Evolutionary conservation across 257 asterid genomes (phyloP).

Genomic region (Prunella vulgaris): DNA sequence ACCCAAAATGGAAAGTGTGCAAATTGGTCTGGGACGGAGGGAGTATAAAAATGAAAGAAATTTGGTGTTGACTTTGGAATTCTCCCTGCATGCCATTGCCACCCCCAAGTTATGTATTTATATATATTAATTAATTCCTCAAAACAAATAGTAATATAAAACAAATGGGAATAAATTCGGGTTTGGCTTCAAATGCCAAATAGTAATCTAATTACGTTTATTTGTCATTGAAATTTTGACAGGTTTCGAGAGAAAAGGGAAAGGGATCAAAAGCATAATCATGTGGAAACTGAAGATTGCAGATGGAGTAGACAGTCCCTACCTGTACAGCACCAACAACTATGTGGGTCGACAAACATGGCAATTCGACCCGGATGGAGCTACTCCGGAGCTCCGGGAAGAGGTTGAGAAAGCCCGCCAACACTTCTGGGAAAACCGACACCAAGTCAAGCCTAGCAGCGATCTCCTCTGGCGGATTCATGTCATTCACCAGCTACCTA

Average conservation of each 20-base stretch:
- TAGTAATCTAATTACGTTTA: background rate
- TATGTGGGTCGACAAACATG: slow-evolving; percentile 63
- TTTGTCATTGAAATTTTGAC: background rate
- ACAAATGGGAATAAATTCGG: background rate
- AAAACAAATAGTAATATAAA: background rate
- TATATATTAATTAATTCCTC: background rate
- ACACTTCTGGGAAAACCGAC: slow-evolving; percentile 56
- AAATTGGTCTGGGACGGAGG: too few relatives aligned
- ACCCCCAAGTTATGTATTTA: too few relatives aligned
- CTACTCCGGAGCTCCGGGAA: slow-evolving; percentile 45
- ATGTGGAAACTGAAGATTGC: slow-evolving; percentile 70
- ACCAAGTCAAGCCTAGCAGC: slow-evolving; percentile 49
- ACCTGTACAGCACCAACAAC: slow-evolving; percentile 59
- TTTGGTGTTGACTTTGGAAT: too few relatives aligned
- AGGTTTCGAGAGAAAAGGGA: background rate
- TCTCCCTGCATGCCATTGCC: too few relatives aligned
- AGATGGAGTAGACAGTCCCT: slow-evolving; percentile 43
- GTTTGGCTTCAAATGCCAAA: background rate
- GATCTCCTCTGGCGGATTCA: slow-evolving; percentile 66
- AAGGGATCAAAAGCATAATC: background rate
- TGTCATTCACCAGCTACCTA: too few relatives aligned
- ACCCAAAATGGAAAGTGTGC: too few relatives aligned
- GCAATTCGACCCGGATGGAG: slow-evolving; percentile 49
- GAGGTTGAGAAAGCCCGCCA: slow-evolving; percentile 44
- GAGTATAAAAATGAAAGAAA: too few relatives aligned